Base-by-base conservation (phyloP, 1,139 yeast species). In the Magnusiomyces tetraspermus region DNA sequence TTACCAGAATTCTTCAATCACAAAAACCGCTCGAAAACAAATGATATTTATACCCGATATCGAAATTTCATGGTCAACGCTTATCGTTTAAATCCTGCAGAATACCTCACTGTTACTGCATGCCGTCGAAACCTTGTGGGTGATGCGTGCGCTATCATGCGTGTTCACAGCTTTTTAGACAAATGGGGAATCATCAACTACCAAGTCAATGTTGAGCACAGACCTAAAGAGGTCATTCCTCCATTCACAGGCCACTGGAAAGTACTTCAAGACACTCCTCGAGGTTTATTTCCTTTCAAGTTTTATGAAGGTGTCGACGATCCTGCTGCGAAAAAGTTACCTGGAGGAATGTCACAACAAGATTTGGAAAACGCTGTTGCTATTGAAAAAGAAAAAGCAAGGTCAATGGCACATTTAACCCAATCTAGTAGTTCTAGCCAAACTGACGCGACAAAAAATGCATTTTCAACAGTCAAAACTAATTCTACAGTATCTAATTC, bases 171-270 rank as follows among this genome's bases (percentile, higher is more conserved):
- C 51, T 89, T 89, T 63, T 74, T 89, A 63, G 92, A 86, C 61
- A 84, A 83, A 68, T 89, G 97, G 97, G 97, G 97, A 17, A 73
- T 89, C 59, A 86, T 89, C 61, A 89, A 89, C 68, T 89, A 89
- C 69, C 82, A 78, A 62, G 72, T 78, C 44, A 82, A 78, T 60
- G 92, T 94, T 30, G 82, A 89, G 66, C 85, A 96, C 1, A 84
- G 85, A 59, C 86, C 96, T 1, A 76, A 88, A 23, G 68, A 84
- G 48, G 77, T 85, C 53, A 95, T 92, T 0, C 96, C 97, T 15
- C 95, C 87, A 65, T 88, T 80, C 65, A 89, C 97, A 0, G 96
- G 96, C 10, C 96, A 89, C 67, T 89, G 85, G 72, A 95, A 87
- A 68, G 76, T 89, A 53, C 79, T 88, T 38, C 75, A 88, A 57